Conservation (phyloP, 805 yeast genomes). For the Yarrowia bubula region DNA sequence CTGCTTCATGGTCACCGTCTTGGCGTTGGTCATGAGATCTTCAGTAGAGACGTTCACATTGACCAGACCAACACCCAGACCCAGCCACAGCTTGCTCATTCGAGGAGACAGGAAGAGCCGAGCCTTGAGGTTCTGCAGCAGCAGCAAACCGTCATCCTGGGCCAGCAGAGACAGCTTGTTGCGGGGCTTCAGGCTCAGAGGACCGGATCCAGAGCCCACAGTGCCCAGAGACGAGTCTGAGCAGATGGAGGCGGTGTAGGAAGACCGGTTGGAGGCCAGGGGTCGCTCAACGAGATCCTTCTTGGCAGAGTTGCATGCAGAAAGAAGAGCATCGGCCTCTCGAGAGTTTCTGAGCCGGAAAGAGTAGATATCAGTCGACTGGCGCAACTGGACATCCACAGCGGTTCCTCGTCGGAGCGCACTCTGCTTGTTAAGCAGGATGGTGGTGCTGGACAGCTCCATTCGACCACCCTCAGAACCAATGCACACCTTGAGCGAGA, state of each 20-base stretch:
- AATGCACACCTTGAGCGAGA: background rate
- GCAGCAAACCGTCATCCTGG: slow-evolving; percentile 16
- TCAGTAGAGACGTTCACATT: slow-evolving; percentile 18
- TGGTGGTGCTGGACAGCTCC: background rate
- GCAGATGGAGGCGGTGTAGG: slow-evolving; percentile 19
- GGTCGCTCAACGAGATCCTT: slow-evolving; percentile 24
- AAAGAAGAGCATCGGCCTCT: slow-evolving; percentile 16
- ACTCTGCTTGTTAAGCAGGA: slow-evolving; percentile 12
- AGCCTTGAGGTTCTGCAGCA: slow-evolving; percentile 21
- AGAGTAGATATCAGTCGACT: slow-evolving; percentile 16
- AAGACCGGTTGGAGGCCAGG: background rate
- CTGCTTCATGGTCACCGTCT: slow-evolving; percentile 25
- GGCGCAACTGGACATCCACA: slow-evolving; percentile 25
- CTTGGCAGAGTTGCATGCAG: slow-evolving; percentile 18
- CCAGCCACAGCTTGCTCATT: slow-evolving; percentile 22
- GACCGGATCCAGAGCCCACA: background rate
- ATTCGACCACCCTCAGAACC: slow-evolving; percentile 13
- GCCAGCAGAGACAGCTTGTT: slow-evolving; percentile 24
- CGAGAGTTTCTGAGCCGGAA: slow-evolving; percentile 25
- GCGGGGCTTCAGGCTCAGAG: slow-evolving; percentile 16
- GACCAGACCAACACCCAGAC: background rate
- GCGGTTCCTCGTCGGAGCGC: slow-evolving; percentile 27
- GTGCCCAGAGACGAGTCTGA: slow-evolving; percentile 17
- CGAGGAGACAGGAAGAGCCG: slow-evolving; percentile 19
- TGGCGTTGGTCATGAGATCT: slow-evolving; percentile 17